A percentile compares a stretch with the other conserved stretches of the same genome.
These are phyloP conservation scores for Cordyceps javanica DNA, from an alignment of 2,329 filamentous ascomycete species.

Conservation along the genomic window DNA sequence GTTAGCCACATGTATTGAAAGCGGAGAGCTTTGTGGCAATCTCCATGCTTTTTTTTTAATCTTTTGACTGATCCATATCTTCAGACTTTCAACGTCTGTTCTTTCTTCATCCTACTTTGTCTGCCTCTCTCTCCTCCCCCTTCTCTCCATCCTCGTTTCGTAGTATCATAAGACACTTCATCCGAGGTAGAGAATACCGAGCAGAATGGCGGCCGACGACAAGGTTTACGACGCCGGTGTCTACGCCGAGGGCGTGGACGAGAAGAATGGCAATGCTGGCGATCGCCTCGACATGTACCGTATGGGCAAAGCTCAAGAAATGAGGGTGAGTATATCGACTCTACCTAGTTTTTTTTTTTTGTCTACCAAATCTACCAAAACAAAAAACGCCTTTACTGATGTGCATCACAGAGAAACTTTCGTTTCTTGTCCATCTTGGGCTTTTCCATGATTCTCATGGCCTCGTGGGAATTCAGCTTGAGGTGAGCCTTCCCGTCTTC, in stretches of 20 bases:
- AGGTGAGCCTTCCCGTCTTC: constrained; percentile 19
- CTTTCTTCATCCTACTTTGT: not conserved
- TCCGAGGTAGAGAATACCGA: too few species aligned
- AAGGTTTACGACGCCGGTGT: constrained; percentile 1
- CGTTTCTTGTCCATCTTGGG: constrained; percentile 40
- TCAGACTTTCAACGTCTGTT: not conserved
- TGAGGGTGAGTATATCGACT: constrained; percentile 28
- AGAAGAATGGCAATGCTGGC: constrained; percentile 22
- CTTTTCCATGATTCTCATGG: constrained; percentile 40
- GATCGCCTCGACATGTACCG: constrained; percentile 41
- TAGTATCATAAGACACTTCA: not conserved
- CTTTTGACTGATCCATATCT: too few species aligned
- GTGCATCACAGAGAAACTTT: constrained; percentile 32
- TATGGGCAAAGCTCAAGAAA: constrained; percentile 44
- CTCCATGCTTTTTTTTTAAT: too few species aligned
- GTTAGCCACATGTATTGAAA: too few species aligned
- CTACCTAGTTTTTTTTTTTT: not conserved
- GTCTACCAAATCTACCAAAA: too few species aligned
- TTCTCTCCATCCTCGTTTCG: not conserved
- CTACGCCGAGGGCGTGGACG: constrained; percentile 18
- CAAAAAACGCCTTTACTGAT: not conserved
- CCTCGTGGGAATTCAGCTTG: constrained; percentile 39
- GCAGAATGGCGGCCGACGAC: not conserved
- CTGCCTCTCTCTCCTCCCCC: not conserved
- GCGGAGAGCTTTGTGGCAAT: too few species aligned